These are phyloP conservation scores for Dictyostelium citrinum DNA, from an alignment of 78 protist species.

Conservation along the genomic window DNA sequence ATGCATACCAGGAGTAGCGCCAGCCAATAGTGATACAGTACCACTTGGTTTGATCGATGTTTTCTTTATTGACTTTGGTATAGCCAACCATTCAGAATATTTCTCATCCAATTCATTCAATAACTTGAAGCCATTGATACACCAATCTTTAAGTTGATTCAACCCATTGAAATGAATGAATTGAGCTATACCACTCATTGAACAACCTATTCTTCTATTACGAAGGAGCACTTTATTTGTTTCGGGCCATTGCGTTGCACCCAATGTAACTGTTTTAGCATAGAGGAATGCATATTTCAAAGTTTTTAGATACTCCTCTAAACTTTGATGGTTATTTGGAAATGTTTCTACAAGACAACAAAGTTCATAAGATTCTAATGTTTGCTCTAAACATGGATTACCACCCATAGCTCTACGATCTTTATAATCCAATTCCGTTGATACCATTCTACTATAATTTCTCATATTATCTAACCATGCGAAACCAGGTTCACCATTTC, in stretches of 20 bases:
- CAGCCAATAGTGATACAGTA: conserved; percentile 92
- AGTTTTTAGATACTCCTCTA: conserved; percentile 85
- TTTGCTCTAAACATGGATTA: conserved; percentile 94
- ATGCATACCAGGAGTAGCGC: conserved; percentile 96
- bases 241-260: conserved; percentile 90
- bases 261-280: conserved; percentile 94
- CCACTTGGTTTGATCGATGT: conserved; percentile 95
- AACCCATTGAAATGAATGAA: conserved; percentile 73
- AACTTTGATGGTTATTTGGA: conserved; percentile 75
- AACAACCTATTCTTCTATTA: conserved; percentile 93
- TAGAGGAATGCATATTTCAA: conserved; percentile 86
- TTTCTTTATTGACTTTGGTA: conserved; percentile 91
- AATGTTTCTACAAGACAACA: conserved; percentile 94
- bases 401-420: conserved; percentile 87
- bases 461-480: conserved; percentile 94
- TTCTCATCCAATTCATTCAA: conserved; percentile 43
- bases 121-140: conserved; percentile 76
- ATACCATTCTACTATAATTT: conserved; percentile 84
- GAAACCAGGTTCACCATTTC: conserved; percentile 96
- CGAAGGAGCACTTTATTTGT: conserved; percentile 86
- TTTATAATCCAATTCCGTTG: conserved; percentile 7
- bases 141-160: conserved; percentile 80
- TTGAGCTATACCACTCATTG: conserved; percentile 93
- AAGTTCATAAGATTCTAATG: conserved; percentile 92
- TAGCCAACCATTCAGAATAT: conserved; percentile 79